Evolutionary conservation across 495 filamentous ascomycete species (phyloP).

Genomic region (Hyaloscypha variabilis): DNA sequence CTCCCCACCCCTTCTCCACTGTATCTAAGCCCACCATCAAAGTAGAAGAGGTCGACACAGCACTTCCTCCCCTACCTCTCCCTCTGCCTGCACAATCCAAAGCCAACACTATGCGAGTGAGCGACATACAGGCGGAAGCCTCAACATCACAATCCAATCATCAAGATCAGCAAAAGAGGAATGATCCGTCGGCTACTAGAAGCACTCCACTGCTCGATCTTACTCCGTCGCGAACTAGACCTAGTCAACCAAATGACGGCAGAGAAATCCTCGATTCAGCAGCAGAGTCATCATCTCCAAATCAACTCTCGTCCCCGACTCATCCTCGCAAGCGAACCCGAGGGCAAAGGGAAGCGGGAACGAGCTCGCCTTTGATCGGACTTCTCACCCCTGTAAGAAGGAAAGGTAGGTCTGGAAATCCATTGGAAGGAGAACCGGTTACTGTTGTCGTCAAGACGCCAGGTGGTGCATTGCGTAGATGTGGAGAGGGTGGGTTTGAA

Average conservation of each 20-base stretch:
- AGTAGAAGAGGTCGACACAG: conserved; percentile 19
- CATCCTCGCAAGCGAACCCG: neutral
- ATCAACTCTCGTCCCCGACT: conserved; percentile 32
- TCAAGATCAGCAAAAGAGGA: neutral
- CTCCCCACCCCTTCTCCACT: neutral
- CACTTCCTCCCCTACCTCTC: neutral
- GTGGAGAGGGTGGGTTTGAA: conserved; percentile 48
- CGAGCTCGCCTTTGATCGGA: conserved; percentile 7
- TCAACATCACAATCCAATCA: neutral
- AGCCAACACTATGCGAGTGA: neutral
- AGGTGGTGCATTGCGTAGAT: conserved; percentile 44
- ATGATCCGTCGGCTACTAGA: neutral
- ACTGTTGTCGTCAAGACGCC: conserved; percentile 40
- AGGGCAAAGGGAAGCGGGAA: conserved; percentile 7
- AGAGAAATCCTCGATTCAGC: conserved; percentile 18
- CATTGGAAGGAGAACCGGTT: conserved; percentile 17
- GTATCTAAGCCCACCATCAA: conserved; percentile 5
- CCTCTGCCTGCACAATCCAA: neutral
- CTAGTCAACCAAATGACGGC: neutral
- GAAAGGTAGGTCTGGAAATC: neutral
- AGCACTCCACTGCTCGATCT: conserved; percentile 23
- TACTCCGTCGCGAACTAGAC: conserved; percentile 11
- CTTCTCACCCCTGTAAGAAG: conserved; percentile 20
- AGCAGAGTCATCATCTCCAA: conserved; percentile 15
- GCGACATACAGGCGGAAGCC: neutral